Evolutionary conservation across 2,329 filamentous ascomycete genomes (phyloP).

Genomic region (Pyricularia sp.): DNA sequence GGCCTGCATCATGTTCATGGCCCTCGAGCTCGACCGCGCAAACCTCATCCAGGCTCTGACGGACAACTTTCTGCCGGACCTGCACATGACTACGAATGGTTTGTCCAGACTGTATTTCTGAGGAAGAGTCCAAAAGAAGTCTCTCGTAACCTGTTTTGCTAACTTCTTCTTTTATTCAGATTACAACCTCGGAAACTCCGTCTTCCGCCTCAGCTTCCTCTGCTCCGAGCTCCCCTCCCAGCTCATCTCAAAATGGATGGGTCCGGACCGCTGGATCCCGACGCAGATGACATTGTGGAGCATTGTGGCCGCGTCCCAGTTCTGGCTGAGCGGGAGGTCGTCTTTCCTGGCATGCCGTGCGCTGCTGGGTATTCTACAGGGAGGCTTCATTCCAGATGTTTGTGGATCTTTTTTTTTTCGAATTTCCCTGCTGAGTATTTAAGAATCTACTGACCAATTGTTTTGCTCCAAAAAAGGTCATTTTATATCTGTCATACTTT

Average conservation of each 20-base stretch:
- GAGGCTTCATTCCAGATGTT: constrained; percentile 36
- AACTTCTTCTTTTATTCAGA: constrained; percentile 11
- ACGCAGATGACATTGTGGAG: constrained; percentile 48
- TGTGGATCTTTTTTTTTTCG: not conserved
- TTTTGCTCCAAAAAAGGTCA: constrained; percentile 14
- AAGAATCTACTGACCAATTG: no score
- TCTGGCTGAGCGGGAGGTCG: constrained; percentile 25
- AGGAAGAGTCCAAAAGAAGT: no score
- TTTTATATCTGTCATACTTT: constrained; percentile 34
- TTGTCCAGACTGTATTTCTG: not conserved
- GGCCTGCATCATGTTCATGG: constrained; percentile 38
- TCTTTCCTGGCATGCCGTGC: constrained; percentile 29
- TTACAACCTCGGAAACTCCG: constrained; percentile 38
- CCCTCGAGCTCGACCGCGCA: constrained; percentile 38
- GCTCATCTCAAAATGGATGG: constrained; percentile 47
- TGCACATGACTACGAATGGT: constrained; percentile 35
- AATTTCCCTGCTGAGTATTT: no score
- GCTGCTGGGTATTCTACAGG: constrained; percentile 31
- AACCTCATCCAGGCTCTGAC: constrained; percentile 37
- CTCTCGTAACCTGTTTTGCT: no score
- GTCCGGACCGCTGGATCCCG: constrained; percentile 51
- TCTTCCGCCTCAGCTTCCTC: constrained; percentile 40
- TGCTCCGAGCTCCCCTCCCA: constrained; percentile 52
- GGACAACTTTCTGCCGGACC: constrained; percentile 35
- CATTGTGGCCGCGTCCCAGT: constrained; percentile 39